A percentile compares a stretch with the other conserved stretches of the same genome.
Evolutionary conservation across 2,329 filamentous ascomycete genomes (phyloP).

Genomic region (Tympanopsis confertula): DNA sequence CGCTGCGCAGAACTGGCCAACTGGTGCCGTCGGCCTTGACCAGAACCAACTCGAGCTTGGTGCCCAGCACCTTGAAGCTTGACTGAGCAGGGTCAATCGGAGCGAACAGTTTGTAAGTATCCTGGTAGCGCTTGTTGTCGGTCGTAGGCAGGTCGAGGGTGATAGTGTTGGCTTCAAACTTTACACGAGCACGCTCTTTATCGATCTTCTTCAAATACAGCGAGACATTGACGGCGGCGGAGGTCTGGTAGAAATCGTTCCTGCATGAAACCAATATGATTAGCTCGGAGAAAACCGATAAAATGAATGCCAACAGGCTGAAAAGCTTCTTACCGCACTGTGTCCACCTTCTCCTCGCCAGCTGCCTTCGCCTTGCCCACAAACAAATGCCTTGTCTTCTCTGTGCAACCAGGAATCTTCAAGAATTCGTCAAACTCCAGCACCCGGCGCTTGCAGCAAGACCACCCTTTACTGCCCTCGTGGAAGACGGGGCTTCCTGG

Average conservation of each 20-base stretch:
- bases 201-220: constrained; percentile 97
- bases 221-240: constrained; percentile 72
- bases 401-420: constrained; percentile 84
- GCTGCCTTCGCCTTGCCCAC: constrained; percentile 44
- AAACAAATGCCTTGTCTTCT: constrained; percentile 73
- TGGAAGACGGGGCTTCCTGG: constrained; percentile 89
- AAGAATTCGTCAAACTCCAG: constrained; percentile 97
- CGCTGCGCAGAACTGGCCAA: constrained; percentile 76
- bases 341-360: constrained; percentile 66
- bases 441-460: constrained; percentile 88
- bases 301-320: neutral
- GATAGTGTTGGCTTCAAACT: constrained; percentile 52
- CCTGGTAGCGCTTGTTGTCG: constrained; percentile 73
- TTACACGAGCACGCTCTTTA: constrained; percentile 64
- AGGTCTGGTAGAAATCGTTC: constrained; percentile 91
- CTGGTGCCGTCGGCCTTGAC: constrained; percentile 61
- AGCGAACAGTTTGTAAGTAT: constrained; percentile 64
- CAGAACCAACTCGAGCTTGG: constrained; percentile 75
- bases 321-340: constrained; percentile 49
- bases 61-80: constrained; percentile 71
- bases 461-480: constrained; percentile 95
- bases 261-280: constrained; percentile 22
- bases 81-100: constrained; percentile 66
- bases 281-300: no score
- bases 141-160: constrained; percentile 74